Percentiles rank a stretch among this genome's conserved stretches.
Evolutionary conservation across 495 filamentous ascomycete genomes (phyloP).

Genomic region (Rhizodiscina lignyota): DNA sequence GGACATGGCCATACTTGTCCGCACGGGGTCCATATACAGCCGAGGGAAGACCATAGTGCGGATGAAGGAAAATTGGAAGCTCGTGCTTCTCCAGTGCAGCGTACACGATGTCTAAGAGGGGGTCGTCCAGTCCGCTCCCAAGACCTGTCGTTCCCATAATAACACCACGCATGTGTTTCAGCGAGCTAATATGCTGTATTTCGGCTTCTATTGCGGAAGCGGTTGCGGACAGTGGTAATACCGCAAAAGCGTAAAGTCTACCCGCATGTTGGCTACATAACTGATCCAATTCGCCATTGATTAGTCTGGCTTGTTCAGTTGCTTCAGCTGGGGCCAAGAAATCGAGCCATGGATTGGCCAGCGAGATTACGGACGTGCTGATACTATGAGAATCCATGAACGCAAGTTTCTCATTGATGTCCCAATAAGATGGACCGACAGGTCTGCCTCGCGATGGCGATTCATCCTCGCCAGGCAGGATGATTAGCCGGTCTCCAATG

Average conservation of each 20-base stretch:
- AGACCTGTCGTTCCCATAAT: conserved; percentile 80
- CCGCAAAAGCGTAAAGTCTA: conserved; percentile 63
- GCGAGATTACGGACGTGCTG: conserved; percentile 66
- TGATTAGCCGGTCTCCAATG: conserved; percentile 51
- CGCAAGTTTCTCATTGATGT: conserved; percentile 51
- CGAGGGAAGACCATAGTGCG: conserved; percentile 77
- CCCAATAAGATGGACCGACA: conserved; percentile 57
- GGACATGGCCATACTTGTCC: conserved; percentile 69
- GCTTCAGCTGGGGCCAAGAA: conserved; percentile 53
- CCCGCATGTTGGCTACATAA: conserved; percentile 44
- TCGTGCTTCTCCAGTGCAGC: conserved; percentile 42
- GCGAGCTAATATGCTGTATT: conserved; percentile 38
- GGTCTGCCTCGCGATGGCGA: conserved; percentile 41
- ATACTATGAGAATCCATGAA: conserved; percentile 84
- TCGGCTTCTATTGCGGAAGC: conserved; percentile 41
- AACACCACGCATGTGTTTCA: conserved; percentile 61
- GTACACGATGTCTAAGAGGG: conserved; percentile 51
- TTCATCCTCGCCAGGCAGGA: conserved; percentile 52
- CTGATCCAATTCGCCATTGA: conserved; percentile 63
- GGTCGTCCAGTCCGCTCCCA: conserved; percentile 70
- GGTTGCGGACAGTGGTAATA: conserved; percentile 60
- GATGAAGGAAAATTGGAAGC: conserved; percentile 69
- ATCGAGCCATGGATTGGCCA: conserved; percentile 94
- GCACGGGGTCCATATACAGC: conserved; percentile 59
- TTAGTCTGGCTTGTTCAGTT: conserved; percentile 36